A percentile compares a stretch with the other conserved stretches of the same genome.
Evolutionary conservation across 768 basidiomycete genomes (phyloP).

Genomic region (Pulveroboletus sp.): DNA sequence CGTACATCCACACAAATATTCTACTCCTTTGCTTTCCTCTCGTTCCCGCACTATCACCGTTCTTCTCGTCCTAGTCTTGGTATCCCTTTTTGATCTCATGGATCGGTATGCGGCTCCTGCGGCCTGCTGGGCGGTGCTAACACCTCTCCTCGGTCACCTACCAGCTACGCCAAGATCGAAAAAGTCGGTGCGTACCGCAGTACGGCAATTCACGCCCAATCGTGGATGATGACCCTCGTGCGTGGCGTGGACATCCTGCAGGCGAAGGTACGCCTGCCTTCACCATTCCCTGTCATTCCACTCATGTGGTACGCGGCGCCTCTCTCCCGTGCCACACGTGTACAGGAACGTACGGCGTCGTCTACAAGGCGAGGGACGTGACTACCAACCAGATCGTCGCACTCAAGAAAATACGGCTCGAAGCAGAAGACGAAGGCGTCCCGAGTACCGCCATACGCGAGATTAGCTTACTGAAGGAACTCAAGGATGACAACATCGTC

Average conservation of each 20-base stretch:
- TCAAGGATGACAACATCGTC: slow-evolving; percentile 95
- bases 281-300: not conserved
- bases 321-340: slow-evolving; percentile 1
- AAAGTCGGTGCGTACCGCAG: slow-evolving; percentile 81
- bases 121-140: slow-evolving; percentile 15
- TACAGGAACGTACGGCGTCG: slow-evolving; percentile 94
- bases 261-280: slow-evolving; percentile 37
- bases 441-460: slow-evolving; percentile 97
- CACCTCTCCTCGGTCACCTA: slow-evolving; percentile 19
- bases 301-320: slow-evolving; percentile 4
- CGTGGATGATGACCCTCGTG: slow-evolving; percentile 14
- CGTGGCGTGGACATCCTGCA: slow-evolving; percentile 23
- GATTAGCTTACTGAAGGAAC: slow-evolving; percentile 94
- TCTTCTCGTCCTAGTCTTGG: not conserved
- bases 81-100: slow-evolving; percentile 17
- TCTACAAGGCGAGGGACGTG: slow-evolving; percentile 92
- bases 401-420: slow-evolving; percentile 96
- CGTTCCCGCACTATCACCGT: slow-evolving; percentile 8
- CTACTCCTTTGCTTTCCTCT: not conserved
- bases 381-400: slow-evolving; percentile 82
- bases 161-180: slow-evolving; percentile 93
- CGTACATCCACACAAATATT: slow-evolving; percentile 2
- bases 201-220: slow-evolving; percentile 1
- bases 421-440: slow-evolving; percentile 98
- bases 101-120: slow-evolving; percentile 28